Evolutionary conservation across 306 rosid genomes (phyloP), one percentile per base, ranked within the genome.

Genomic region (Lathyrus sativus): DNA sequence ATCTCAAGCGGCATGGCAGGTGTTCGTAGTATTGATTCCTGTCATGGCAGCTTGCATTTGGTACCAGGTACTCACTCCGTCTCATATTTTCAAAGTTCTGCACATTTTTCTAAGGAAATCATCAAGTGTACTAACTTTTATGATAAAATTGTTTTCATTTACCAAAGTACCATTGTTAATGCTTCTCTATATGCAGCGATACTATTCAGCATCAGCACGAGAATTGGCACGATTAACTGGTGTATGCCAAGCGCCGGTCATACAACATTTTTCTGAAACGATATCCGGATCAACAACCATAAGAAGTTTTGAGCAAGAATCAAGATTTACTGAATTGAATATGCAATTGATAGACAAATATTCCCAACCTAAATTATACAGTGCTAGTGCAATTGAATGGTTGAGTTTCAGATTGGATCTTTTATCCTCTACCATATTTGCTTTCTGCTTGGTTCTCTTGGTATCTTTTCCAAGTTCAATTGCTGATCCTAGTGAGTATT

Each of bases 201-300:
- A 35, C 39, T 35, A 35, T 2, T 35, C 39, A 35, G 9, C 39
- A 58, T 75, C 93, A 35, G 91, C 93, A 0, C 71, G 91, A 51
- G 97, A 88, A 76, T 78, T 91, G 59, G 70, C 97, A 24, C 83
- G 96, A 28, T 77, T 88, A 70, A 81, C 85, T 62, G 97, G 97
- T 35, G 82, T 78, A 54, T 91, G 96, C 73, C 83, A 88, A 84
- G 96, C 97, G 62, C 96, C 91, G 6, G 89, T 85, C 11, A 87
- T 91, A 62, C 96, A 88, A 48, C 91, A 86, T 67, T 91, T 91
- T 81, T 69, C 93, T 0, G 96, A 91, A 35, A 35, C 39, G 39
- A 7, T 35, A 35, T 35, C 39, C 9, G 39, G 39, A 35, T 35
- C 39, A 35, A 35, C 9, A 35, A 35, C 39, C 39, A 35, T 35